phyloP scores from a whole-genome alignment of 768 basidiomycete species.

The Trametes cinnabarina region DNA sequence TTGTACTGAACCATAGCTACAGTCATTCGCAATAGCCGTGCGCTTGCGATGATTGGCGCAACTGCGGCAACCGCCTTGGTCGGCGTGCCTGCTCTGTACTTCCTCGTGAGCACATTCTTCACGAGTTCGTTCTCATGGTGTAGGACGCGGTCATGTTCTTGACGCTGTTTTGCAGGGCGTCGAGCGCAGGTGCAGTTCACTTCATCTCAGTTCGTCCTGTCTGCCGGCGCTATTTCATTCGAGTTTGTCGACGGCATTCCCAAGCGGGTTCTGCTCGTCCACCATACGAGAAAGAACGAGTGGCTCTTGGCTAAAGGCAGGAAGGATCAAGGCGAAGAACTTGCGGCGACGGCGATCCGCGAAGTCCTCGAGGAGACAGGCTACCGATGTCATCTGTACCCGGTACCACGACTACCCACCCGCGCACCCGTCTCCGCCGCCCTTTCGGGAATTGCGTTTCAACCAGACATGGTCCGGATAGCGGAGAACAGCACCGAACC shows the following conservation, averaged over 20 bases:
- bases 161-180: conserved; percentile 1
- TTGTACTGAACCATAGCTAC: background rate
- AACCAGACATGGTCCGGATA: conserved; percentile 5
- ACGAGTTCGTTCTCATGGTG: background rate
- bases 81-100: background rate
- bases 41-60: background rate
- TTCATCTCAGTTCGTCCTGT: conserved; percentile 10
- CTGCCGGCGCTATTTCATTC: conserved; percentile 16
- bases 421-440: conserved; percentile 3
- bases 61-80: background rate
- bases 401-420: conserved; percentile 17
- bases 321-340: conserved; percentile 29
- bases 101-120: background rate
- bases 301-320: conserved; percentile 33
- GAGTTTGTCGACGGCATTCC: conserved; percentile 9
- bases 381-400: conserved; percentile 27
- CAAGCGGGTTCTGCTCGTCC: conserved; percentile 14
- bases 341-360: conserved; percentile 28
- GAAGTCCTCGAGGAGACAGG: conserved; percentile 36
- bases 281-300: conserved; percentile 23
- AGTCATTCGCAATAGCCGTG: background rate
- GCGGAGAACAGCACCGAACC: conserved; percentile 17
- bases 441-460: background rate
- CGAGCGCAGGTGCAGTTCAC: conserved; percentile 2
- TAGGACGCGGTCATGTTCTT: background rate